Evolutionary conservation across 305 asterid genomes (phyloP).

Genomic region (Fraxinus ornus): DNA sequence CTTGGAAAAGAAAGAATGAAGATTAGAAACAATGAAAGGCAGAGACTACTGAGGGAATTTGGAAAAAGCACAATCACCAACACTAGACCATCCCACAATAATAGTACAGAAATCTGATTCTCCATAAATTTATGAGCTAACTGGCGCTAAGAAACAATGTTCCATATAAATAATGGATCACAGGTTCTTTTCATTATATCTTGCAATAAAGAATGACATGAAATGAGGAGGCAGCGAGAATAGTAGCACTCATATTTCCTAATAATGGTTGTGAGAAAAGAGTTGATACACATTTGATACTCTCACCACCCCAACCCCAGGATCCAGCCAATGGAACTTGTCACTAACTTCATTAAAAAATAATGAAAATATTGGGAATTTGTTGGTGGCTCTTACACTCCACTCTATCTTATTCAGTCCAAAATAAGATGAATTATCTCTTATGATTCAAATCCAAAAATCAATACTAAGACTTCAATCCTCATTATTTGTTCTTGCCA

Average conservation of each 20-base stretch:
- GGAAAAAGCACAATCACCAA: constrained; percentile 91
- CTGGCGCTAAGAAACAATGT: background rate
- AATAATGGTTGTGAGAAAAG: background rate
- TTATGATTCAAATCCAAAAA: background rate
- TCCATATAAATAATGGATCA: background rate
- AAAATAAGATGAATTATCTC: background rate
- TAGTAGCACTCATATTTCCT: background rate
- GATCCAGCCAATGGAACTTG: background rate
- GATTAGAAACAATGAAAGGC: constrained; percentile 49
- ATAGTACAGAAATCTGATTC: constrained; percentile 5
- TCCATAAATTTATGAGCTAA: background rate
- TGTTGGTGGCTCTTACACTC: background rate
- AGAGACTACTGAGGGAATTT: constrained; percentile 77
- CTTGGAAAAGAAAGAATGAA: background rate
- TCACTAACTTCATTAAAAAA: background rate
- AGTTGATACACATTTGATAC: background rate
- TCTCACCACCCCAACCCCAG: background rate
- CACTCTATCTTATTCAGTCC: background rate
- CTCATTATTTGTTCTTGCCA: background rate
- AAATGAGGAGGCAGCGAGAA: background rate
- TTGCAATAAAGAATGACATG: background rate
- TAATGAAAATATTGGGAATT: background rate
- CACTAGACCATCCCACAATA: constrained; percentile 70
- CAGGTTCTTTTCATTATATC: background rate
- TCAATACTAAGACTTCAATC: background rate